A percentile compares a stretch with the other conserved stretches of the same genome.
Evolutionary conservation across 805 yeast species (phyloP).

Genomic region (Barnettozyma populi): DNA sequence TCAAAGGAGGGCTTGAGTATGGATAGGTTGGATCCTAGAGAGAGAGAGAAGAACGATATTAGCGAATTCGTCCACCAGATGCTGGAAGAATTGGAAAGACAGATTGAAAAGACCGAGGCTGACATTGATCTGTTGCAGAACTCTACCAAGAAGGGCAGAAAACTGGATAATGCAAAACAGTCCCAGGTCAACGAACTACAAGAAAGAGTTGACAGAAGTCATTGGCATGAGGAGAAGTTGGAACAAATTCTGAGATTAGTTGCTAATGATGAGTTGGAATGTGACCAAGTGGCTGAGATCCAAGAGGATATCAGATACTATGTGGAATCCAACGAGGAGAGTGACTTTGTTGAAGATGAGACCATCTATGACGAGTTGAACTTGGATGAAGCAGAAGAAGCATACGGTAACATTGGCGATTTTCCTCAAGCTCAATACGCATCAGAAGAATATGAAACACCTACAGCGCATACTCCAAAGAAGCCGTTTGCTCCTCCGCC

Average conservation of each 20-base stretch:
- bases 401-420: constrained; percentile 45
- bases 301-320: constrained; percentile 90
- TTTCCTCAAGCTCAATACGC: constrained; percentile 17
- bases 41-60: constrained; percentile 71
- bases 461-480: constrained; percentile 29
- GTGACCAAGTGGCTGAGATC: constrained; percentile 68
- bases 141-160: constrained; percentile 53
- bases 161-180: constrained; percentile 48
- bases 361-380: constrained; percentile 85
- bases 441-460: constrained; percentile 12
- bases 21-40: constrained; percentile 69
- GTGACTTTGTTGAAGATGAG: constrained; percentile 90
- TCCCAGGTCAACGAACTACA: constrained; percentile 57
- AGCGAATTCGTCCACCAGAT: constrained; percentile 61
- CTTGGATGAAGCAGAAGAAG: constrained; percentile 52
- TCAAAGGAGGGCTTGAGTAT: constrained; percentile 86
- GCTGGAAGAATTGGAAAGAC: constrained; percentile 77
- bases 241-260: constrained; percentile 73
- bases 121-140: constrained; percentile 52
- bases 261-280: constrained; percentile 75
- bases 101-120: constrained; percentile 72
- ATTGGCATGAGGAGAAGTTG: constrained; percentile 69
- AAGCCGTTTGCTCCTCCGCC: constrained; percentile 25
- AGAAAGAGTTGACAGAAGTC: constrained; percentile 64
- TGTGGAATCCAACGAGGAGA: constrained; percentile 90